phyloP scores from a whole-genome alignment of 140 eudicot genomes.

The Ambrosia hybrid region DNA sequence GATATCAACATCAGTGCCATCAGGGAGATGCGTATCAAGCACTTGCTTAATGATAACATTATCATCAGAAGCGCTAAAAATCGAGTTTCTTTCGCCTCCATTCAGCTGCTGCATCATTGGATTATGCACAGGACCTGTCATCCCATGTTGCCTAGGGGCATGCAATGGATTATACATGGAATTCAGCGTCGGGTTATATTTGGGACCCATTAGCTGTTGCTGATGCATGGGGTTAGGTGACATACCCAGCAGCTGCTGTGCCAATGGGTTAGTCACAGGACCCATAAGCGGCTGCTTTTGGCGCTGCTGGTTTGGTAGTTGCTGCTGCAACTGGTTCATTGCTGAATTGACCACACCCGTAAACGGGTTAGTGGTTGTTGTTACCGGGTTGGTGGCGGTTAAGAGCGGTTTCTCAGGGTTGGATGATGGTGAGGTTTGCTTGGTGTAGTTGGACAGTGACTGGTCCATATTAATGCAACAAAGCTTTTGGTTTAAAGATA shows the following conservation, averaged over 20 bases:
- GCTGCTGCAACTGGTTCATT: constrained; percentile 24
- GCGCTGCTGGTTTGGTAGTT: background rate
- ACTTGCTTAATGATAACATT: constrained; percentile 54
- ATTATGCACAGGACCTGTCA: constrained; percentile 12
- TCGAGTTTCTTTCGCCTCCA: constrained; percentile 38
- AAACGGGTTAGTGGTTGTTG: constrained; percentile 20
- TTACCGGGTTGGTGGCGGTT: constrained; percentile 30
- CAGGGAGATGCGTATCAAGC: background rate
- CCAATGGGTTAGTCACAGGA: constrained; percentile 27
- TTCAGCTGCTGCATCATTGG: constrained; percentile 28
- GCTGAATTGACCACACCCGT: constrained; percentile 26
- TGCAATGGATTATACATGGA: constrained; percentile 20
- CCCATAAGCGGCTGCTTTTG: constrained; percentile 31
- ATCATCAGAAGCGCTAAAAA: constrained; percentile 50
- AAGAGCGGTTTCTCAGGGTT: constrained; percentile 30
- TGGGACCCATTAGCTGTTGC: constrained; percentile 34
- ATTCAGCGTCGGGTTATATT: constrained; percentile 22
- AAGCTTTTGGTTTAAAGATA: too few relatives aligned
- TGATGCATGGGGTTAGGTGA: constrained; percentile 15
- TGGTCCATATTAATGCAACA: constrained; percentile 23
- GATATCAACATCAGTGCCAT: too few relatives aligned
- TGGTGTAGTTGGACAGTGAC: constrained; percentile 30
- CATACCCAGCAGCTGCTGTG: constrained; percentile 22
- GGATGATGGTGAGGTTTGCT: constrained; percentile 7
- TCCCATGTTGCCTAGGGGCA: constrained; percentile 25